Evolutionary conservation across 371 early-diverging fungal genomes (phyloP).

Genomic region (Mortierella sp.): DNA sequence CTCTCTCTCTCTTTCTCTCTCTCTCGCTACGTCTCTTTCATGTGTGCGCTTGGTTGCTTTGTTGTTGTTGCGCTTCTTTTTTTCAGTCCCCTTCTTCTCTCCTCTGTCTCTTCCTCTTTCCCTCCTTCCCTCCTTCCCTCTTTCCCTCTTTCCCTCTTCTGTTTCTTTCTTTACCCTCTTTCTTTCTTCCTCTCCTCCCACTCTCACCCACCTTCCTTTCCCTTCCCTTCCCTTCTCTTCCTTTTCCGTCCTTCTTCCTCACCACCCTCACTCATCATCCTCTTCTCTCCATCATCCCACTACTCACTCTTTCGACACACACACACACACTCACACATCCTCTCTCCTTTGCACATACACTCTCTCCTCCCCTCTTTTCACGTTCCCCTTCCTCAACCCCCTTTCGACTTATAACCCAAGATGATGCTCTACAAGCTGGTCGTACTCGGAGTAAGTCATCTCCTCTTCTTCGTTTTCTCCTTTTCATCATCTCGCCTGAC

Average conservation of each 20-base stretch:
- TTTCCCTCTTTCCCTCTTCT: too few species aligned
- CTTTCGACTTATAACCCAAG: constrained; percentile 15
- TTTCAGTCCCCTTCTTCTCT: not conserved
- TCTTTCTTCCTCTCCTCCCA: not conserved
- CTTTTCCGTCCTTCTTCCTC: not conserved
- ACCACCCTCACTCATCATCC: not conserved
- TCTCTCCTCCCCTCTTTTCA: not conserved
- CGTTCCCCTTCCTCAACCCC: not conserved
- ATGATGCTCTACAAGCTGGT: constrained; percentile 57
- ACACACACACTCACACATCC: too few species aligned
- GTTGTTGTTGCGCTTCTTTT: not conserved
- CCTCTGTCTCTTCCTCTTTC: too few species aligned
- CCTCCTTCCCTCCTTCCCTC: too few species aligned
- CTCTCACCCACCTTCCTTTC: constrained; percentile 8
- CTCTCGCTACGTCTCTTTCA: too few species aligned
- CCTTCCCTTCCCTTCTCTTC: not conserved
- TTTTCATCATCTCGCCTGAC: not conserved
- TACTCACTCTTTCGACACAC: not conserved
- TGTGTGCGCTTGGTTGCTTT: not conserved
- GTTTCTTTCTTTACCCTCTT: not conserved
- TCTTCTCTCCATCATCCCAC: not conserved
- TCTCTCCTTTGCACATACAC: not conserved
- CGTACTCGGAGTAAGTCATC: constrained; percentile 53
- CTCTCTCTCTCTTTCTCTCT: too few species aligned
- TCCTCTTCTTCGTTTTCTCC: not conserved